A percentile compares a stretch with the other conserved stretches of the same genome.
Evolutionary conservation across 129 eudicot genomes (phyloP).

Genomic region (Pseudognaphalium luteoalbum): DNA sequence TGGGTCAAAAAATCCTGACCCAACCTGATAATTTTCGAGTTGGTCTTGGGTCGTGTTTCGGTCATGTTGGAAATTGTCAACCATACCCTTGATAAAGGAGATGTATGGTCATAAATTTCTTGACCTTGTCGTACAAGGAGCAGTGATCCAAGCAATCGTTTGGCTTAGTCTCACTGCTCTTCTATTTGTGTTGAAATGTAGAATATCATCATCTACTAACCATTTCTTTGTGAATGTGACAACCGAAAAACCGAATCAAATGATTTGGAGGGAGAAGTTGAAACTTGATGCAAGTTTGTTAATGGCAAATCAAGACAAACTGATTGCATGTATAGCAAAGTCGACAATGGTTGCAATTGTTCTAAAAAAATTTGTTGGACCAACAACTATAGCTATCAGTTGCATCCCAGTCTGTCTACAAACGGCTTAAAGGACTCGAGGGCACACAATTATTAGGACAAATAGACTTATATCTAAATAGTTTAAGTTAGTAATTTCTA

Average conservation of each 20-base stretch:
- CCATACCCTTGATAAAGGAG: slow-evolving; percentile 40
- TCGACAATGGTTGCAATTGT: slow-evolving; percentile 58
- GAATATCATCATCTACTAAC: slow-evolving; percentile 40
- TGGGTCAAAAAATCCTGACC: too few species aligned
- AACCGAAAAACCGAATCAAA: slow-evolving; percentile 3
- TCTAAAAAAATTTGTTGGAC: slow-evolving; percentile 72
- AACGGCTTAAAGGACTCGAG: too few species aligned
- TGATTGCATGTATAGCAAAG: slow-evolving; percentile 65
- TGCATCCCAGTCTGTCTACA: slow-evolving; percentile 64
- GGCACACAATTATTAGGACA: too few species aligned
- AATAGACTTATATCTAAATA: too few species aligned
- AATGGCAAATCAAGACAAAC: slow-evolving; percentile 75
- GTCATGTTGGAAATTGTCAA: too few species aligned
- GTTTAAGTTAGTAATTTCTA: too few species aligned
- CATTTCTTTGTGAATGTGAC: slow-evolving; percentile 7
- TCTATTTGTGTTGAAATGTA: slow-evolving; percentile 53
- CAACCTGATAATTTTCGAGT: too few species aligned
- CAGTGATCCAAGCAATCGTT: slow-evolving; percentile 63
- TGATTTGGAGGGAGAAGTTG: slow-evolving; percentile 54
- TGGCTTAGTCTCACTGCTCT: slow-evolving; percentile 72
- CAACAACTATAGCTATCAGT: slow-evolving; percentile 70
- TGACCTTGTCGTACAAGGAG: slow-evolving; percentile 68
- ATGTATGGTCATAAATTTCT: slow-evolving; percentile 67
- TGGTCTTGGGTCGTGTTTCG: too few species aligned
- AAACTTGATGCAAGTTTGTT: slow-evolving; percentile 53